Percentiles rank a stretch among this genome's conserved stretches.
phyloP scores from a whole-genome alignment of 73 alveolate genomes.

The Paramecium pentaurelia region DNA sequence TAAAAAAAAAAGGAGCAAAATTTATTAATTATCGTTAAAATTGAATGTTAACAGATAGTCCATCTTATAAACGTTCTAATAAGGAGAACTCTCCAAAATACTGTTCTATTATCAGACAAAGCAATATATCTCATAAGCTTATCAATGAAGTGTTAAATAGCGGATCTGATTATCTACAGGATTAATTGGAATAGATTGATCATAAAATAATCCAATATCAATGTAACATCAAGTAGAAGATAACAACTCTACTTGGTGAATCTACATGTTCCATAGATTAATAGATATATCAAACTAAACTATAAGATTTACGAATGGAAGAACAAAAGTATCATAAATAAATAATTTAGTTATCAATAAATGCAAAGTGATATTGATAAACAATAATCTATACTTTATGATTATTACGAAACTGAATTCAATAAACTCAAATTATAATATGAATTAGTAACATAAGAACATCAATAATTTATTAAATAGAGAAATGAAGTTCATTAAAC shows the following conservation, averaged over 20 bases:
- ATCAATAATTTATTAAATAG: not conserved
- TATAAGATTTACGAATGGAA: not conserved
- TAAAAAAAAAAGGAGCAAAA: not conserved
- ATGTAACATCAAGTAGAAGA: not conserved
- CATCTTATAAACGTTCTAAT: not conserved
- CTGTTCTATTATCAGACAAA: not conserved
- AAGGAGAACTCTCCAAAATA: constrained; percentile 13
- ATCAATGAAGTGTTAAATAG: not conserved
- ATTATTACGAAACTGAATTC: constrained; percentile 18
- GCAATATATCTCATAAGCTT: not conserved
- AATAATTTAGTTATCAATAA: not conserved
- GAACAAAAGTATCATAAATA: not conserved
- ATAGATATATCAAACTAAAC: not conserved
- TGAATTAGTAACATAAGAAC: not conserved
- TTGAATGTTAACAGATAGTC: constrained; percentile 1
- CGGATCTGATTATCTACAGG: not conserved
- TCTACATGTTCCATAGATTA: not conserved
- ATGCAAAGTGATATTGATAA: constrained; percentile 27
- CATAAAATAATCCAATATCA: not conserved
- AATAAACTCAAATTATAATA: not conserved
- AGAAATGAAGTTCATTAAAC: not conserved
- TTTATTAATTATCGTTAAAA: constrained; percentile 10
- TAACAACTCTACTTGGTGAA: not conserved
- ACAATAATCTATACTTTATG: not conserved
- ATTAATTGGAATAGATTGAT: not conserved